These are phyloP conservation scores for Purpureocillium takamizusanense DNA, from an alignment of 2,329 filamentous ascomycete species.

Conservation along the genomic window DNA sequence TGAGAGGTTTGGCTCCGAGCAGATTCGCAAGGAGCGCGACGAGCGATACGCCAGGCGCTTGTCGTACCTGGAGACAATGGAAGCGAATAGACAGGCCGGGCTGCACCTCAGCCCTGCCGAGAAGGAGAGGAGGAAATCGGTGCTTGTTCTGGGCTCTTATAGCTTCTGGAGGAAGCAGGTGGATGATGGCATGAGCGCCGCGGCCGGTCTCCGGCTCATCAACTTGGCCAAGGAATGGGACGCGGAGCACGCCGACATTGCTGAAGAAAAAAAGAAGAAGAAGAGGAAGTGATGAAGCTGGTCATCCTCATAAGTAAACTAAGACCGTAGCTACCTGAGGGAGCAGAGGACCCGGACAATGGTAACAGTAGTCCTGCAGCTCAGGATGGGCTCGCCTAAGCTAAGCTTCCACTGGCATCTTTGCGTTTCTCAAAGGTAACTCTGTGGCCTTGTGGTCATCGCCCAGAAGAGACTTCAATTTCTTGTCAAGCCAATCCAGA, in stretches of 20 bases:
- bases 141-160: constrained; percentile 21
- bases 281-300: not conserved
- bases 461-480: constrained; percentile 38
- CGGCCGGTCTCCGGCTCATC: constrained; percentile 24
- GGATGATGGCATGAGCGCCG: constrained; percentile 26
- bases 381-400: no score
- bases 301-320: no score
- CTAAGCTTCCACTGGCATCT: no score
- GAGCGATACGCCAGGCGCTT: constrained; percentile 27
- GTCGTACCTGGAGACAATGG: constrained; percentile 29
- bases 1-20: constrained; percentile 27
- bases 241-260: not conserved
- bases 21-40: constrained; percentile 29
- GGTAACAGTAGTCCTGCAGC: no score
- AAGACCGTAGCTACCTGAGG: no score
- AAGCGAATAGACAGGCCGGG: constrained; percentile 24
- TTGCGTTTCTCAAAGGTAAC: not conserved
- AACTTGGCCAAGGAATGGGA: constrained; percentile 16
- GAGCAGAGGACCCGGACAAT: no score
- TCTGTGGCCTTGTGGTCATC: constrained; percentile 2
- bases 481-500: constrained; percentile 61
- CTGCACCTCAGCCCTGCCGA: constrained; percentile 23
- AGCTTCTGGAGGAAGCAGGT: constrained; percentile 33
- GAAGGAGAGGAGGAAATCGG: constrained; percentile 27
- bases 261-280: not conserved